Base-by-base conservation (phyloP, 331 rosid genomes). In the Telfairia occidentalis region DNA sequence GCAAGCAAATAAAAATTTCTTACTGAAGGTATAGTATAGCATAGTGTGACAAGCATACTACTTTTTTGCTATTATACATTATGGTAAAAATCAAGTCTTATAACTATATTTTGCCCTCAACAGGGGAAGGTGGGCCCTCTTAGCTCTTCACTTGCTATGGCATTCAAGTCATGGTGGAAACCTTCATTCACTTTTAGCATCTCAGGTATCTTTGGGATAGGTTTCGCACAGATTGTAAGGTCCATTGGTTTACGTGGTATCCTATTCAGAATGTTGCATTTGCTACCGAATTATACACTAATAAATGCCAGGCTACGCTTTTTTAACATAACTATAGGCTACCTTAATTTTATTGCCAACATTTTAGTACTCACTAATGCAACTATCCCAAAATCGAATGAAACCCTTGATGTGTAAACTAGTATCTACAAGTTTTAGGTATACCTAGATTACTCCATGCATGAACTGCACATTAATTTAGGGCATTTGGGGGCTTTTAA, bases 91-190 rank as follows among this genome's bases (percentile, higher is more conserved):
- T n/a, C n/a, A 6, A 53, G 64, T 28, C n/a, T n/a, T 18, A 9
- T 11, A 28, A 46, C 24, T 76, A 28, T 61, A 32, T 55, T 35
- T 76, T 46, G 12, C 57, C 46, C 24, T 43, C 34, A 34, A 53
- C 85, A 95, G 99, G 96, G 89, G 60, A 95, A 95, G 85, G 81
- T 67, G 72, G 97, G 99, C 59, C 92, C 92, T 79, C 85, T 72
- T 50, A 87, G 89, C 84, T 95, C 96, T 46, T 83, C 96, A 16
- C 54, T 84, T 65, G 89, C 90, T 67, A 70, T 86, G 81, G 97
- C 97, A 63, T 90, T 92, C 84, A 95, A 95, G 78, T 90, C 97
- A 57, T 95, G 99, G 99, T 95, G 97, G 99, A 92, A 90, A 83
- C 99, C 99, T 79, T 83, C 99, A 73, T 90, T 95, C 81, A 90